Evolutionary conservation across 352 stramenopile species (phyloP), one percentile per base, ranked within the genome.

Genomic region (Globisporangium alternatum): DNA sequence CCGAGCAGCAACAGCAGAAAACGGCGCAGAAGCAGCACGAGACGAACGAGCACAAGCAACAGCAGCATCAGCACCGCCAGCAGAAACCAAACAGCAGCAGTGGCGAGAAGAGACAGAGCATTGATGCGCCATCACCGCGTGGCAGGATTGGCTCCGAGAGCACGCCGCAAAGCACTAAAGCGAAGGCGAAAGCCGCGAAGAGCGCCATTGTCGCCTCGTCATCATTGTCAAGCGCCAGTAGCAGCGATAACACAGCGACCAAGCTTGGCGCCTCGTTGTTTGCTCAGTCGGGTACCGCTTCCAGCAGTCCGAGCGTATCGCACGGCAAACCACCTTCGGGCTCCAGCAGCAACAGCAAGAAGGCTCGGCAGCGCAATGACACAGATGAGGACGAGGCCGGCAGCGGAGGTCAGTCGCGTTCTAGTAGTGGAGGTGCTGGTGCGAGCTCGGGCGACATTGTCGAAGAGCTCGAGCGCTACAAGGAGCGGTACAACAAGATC

Each of bases 401-500:
- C 28, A 56, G 53, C 6, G 55, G 53, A 2, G 48, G 43, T 15
- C 51, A 33, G 13, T 57, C 51, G 15, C 33, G 37, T 55, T 43
- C 30, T 21, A 28, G 39, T 1, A 21, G 41, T 47, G 41, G 41
- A 21, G 17, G 17, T 22, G 15, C 2, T 9, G 17, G 15, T 47
- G 17, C 1, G 1, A 66, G 5, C 55, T 61, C 77, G 49, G 59
- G 72, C 12, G 56, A 81, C 31, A 47, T 77, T 67, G 48, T 63
- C 57, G 68, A 81, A n/a, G 86, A 95, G 51, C 70, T 95, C 1
- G 77, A 79, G 44, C 76, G 83, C 9, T 89, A 90, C 68, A 91
- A 93, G 65, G 80, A 91, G 33, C 83, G 83, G n/a, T 87, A 92
- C 64, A 81, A 77, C 44, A 76, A 90, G 68, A 91, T 95, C 53